These are phyloP conservation scores for Shiraia sp. DNA, from an alignment of 2,329 filamentous ascomycete genomes.

Conservation along the genomic window DNA sequence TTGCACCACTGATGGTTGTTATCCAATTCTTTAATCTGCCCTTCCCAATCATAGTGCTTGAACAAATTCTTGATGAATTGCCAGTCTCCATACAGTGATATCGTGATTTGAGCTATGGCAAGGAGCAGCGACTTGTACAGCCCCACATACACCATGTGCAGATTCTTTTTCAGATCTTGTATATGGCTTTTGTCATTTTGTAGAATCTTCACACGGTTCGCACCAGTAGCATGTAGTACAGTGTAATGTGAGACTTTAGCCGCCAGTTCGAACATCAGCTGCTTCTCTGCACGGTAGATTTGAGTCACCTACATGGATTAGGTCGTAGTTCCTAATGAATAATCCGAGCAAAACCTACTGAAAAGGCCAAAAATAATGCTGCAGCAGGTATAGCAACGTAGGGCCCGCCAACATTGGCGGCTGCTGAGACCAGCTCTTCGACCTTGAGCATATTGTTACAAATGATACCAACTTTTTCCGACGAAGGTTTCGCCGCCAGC, in stretches of 20 bases:
- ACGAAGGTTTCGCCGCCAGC: constrained; percentile 6
- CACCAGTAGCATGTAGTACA: constrained; percentile 13
- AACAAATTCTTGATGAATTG: constrained; percentile 16
- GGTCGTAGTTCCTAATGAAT: no score
- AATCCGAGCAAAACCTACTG: constrained; percentile 7
- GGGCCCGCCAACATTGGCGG: constrained; percentile 16
- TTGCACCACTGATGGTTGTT: constrained; percentile 7
- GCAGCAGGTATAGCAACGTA: constrained; percentile 22
- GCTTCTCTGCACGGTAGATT: constrained; percentile 15
- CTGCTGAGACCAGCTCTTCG: constrained; percentile 17
- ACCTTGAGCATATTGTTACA: constrained; percentile 16
- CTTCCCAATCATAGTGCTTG: constrained; percentile 23
- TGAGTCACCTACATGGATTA: constrained; percentile 15
- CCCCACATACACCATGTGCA: constrained; percentile 15
- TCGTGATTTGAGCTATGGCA: constrained; percentile 17
- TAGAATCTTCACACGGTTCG: constrained; percentile 8
- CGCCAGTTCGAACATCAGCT: constrained; percentile 17
- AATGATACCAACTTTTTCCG: constrained; percentile 12
- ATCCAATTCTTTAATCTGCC: constrained; percentile 14
- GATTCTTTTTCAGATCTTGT: constrained; percentile 12
- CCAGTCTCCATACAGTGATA: constrained; percentile 12
- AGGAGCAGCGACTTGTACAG: constrained; percentile 17
- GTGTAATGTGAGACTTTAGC: constrained; percentile 13
- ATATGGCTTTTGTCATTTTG: constrained; percentile 15
- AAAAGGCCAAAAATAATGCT: constrained; percentile 19